Conservation (phyloP, 208 protist genomes). For the Trichomonas tenax region DNA sequence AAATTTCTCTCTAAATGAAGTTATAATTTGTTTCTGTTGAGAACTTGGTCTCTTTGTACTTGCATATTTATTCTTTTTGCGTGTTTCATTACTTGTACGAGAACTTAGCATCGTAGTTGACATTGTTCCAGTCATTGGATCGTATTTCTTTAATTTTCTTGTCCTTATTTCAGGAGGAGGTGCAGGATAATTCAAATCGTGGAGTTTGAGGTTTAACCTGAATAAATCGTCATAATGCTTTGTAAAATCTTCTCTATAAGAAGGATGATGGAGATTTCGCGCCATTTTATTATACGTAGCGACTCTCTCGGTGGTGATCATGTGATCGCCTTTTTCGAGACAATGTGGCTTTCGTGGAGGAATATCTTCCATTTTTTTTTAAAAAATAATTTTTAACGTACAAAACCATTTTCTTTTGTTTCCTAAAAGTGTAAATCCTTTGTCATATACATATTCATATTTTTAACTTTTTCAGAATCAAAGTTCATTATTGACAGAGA, state of each 20-base stretch:
- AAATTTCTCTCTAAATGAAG: not conserved
- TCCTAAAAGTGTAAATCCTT: too few species aligned
- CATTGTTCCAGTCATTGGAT: not conserved
- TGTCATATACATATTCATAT: too few species aligned
- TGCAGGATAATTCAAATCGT: not conserved
- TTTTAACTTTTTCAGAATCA: too few species aligned
- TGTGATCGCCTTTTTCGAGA: not conserved
- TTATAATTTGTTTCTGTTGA: not conserved
- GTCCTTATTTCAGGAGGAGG: not conserved
- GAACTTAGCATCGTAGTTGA: not conserved
- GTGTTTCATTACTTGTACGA: not conserved
- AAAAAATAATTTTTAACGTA: too few species aligned
- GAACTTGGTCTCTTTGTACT: not conserved
- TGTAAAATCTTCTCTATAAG: not conserved
- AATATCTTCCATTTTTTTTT: not conserved
- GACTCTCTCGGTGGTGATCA: not conserved
- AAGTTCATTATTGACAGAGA: too few species aligned
- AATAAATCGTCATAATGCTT: conserved; percentile 1
- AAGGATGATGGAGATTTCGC: not conserved
- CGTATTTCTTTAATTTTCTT: not conserved
- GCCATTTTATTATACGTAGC: not conserved
- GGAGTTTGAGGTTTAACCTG: not conserved
- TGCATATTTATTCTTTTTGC: not conserved
- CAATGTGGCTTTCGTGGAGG: not conserved
- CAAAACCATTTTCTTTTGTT: too few species aligned